A percentile compares a stretch with the other conserved stretches of the same genome.
phyloP scores from a whole-genome alignment of 2,329 filamentous ascomycete species.

The Ceratocystis smalleyi region DNA sequence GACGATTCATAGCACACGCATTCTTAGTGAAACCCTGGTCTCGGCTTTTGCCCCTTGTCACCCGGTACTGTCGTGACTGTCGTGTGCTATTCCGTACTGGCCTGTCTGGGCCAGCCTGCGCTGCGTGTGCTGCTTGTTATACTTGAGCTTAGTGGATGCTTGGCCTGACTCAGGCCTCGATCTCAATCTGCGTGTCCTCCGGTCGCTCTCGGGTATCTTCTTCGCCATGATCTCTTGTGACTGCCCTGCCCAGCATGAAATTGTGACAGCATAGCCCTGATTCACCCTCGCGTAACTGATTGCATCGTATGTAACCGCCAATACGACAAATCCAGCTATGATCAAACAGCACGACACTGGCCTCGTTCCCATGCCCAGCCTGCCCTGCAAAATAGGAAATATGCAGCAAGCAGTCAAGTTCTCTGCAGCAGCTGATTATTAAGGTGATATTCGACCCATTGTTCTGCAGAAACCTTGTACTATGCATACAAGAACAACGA shows the following conservation, averaged over 20 bases:
- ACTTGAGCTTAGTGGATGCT: neutral
- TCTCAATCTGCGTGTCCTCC: neutral
- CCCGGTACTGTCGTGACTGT: neutral
- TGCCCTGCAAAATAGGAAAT: neutral
- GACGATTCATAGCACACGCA: neutral
- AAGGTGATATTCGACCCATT: neutral
- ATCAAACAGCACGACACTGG: neutral
- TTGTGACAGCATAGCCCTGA: neutral
- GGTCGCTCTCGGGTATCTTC: neutral
- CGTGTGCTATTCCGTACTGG: neutral
- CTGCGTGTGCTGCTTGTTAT: neutral
- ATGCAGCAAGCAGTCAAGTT: neutral
- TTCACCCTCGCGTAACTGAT: neutral
- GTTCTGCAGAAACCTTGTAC: neutral
- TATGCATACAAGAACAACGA: neutral
- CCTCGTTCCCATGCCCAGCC: neutral
- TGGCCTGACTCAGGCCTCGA: neutral
- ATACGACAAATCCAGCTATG: neutral
- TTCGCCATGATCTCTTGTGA: neutral
- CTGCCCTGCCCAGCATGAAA: neutral
- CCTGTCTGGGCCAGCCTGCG: neutral
- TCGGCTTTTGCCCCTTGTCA: conserved; percentile 4
- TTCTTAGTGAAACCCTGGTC: neutral
- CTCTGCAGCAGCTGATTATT: neutral
- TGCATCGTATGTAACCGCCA: neutral